phyloP scores from a whole-genome alignment of 192 early-diverging fungal species.

The Umbelopsis sp. region DNA sequence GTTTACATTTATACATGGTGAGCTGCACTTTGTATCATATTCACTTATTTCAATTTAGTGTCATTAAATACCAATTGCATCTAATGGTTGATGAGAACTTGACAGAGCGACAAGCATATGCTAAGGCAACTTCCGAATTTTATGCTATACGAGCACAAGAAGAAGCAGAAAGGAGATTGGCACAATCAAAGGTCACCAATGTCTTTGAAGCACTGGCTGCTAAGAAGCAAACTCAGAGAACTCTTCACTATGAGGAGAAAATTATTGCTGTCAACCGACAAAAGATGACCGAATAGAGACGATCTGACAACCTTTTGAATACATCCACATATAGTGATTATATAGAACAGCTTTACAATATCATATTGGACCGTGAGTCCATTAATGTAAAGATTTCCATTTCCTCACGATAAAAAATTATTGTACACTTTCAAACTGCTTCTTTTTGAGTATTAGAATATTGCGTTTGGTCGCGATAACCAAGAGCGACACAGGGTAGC shows the following conservation, averaged over 20 bases:
- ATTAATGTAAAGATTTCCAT: neutral
- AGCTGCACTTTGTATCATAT: neutral
- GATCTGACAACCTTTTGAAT: neutral
- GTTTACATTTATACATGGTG: conserved; percentile 18
- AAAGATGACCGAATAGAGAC: conserved; percentile 4
- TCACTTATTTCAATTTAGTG: conserved; percentile 49
- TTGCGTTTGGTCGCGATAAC: too few relatives aligned
- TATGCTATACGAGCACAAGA: conserved; percentile 77
- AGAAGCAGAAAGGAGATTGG: conserved; percentile 70
- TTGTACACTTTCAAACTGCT: neutral
- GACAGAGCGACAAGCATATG: conserved; percentile 79
- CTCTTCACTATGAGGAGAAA: conserved; percentile 31
- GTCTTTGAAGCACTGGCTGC: conserved; percentile 26
- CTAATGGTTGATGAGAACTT: conserved; percentile 66
- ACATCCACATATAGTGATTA: neutral
- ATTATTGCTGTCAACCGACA: conserved; percentile 24
- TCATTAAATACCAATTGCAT: conserved; percentile 83
- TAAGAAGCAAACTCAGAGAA: conserved; percentile 26
- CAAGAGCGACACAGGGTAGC: too few relatives aligned
- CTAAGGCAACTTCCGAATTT: conserved; percentile 75
- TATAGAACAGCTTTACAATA: neutral
- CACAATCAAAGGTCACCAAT: conserved; percentile 51
- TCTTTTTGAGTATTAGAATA: neutral
- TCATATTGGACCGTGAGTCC: neutral
- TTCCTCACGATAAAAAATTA: neutral